These are phyloP conservation scores for Epichloe glyceriae DNA, from an alignment of 2,329 filamentous ascomycete genomes.

Conservation along the genomic window DNA sequence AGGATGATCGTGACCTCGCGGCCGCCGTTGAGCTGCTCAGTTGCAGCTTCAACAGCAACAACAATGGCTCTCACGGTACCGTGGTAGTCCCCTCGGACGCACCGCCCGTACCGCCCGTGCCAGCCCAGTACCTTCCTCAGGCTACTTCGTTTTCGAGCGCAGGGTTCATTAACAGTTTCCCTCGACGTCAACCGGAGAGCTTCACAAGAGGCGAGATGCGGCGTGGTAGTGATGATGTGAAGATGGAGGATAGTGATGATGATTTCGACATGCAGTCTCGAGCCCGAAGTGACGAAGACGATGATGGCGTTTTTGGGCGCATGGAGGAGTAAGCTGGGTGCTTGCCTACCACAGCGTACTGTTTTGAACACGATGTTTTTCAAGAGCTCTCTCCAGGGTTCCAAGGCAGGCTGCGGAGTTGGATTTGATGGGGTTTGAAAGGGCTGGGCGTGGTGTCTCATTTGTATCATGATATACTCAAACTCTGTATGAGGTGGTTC, in stretches of 20 bases:
- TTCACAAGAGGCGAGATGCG: conserved; percentile 48
- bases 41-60: conserved; percentile 76
- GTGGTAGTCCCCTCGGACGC: conserved; percentile 55
- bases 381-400: conserved; percentile 3
- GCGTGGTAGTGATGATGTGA: conserved; percentile 42
- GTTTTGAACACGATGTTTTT: not conserved
- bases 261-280: conserved; percentile 49
- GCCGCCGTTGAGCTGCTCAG: conserved; percentile 82
- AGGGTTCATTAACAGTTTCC: conserved; percentile 51
- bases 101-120: conserved; percentile 78
- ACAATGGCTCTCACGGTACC: conserved; percentile 49
- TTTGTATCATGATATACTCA: conserved; percentile 36
- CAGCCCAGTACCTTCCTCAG: conserved; percentile 62
- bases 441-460: conserved; percentile 26
- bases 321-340: conserved; percentile 67
- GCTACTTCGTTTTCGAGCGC: conserved; percentile 41
- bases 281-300: conserved; percentile 70
- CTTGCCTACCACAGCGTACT: not conserved
- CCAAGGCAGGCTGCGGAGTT: conserved; percentile 19
- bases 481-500: conserved; percentile 37
- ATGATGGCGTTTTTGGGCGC: conserved; percentile 87
- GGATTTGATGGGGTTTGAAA: conserved; percentile 20
- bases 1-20: conserved; percentile 78
- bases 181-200: conserved; percentile 48
- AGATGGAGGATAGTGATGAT: conserved; percentile 57